Evolutionary conservation across 495 filamentous ascomycete species (phyloP).

Genomic region (Ascodesmis nigricans): DNA sequence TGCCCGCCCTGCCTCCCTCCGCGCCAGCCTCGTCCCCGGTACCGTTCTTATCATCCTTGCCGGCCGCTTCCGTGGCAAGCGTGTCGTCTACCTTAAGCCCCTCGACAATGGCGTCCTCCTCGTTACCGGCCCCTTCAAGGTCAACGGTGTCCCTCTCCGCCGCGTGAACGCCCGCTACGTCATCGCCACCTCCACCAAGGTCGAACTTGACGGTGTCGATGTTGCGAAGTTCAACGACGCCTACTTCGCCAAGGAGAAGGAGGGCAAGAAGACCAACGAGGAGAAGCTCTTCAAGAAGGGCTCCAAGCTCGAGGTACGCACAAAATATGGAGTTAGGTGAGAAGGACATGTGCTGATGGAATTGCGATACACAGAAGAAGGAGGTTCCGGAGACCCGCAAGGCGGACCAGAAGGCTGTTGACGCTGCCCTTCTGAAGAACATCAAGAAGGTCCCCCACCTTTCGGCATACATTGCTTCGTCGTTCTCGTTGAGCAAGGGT

Average conservation of each 20-base stretch:
- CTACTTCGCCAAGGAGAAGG: conserved; percentile 94
- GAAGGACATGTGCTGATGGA: no score
- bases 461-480: conserved; percentile 67
- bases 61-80: conserved; percentile 99
- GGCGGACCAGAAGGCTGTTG: conserved; percentile 90
- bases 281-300: conserved; percentile 99
- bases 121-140: conserved; percentile 97
- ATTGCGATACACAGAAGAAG: conserved; percentile 57
- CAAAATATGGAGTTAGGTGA: neutral
- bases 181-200: conserved; percentile 80
- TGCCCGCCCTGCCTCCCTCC: conserved; percentile 59
- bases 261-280: conserved; percentile 67
- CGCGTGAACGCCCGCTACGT: conserved; percentile 98
- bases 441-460: conserved; percentile 94
- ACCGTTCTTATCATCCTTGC: conserved; percentile 94
- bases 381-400: conserved; percentile 67
- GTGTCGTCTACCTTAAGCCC: conserved; percentile 92
- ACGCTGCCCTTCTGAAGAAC: conserved; percentile 71
- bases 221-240: conserved; percentile 55
- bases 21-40: conserved; percentile 72
- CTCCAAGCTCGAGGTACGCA: conserved; percentile 80
- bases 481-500: conserved; percentile 91
- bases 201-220: conserved; percentile 72
- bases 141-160: conserved; percentile 96
- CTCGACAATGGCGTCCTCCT: conserved; percentile 93